Percentiles rank a stretch among this genome's conserved stretches.
These are phyloP conservation scores for Trypanosoma lewisi DNA, from an alignment of 208 protist species.

Conservation along the genomic window DNA sequence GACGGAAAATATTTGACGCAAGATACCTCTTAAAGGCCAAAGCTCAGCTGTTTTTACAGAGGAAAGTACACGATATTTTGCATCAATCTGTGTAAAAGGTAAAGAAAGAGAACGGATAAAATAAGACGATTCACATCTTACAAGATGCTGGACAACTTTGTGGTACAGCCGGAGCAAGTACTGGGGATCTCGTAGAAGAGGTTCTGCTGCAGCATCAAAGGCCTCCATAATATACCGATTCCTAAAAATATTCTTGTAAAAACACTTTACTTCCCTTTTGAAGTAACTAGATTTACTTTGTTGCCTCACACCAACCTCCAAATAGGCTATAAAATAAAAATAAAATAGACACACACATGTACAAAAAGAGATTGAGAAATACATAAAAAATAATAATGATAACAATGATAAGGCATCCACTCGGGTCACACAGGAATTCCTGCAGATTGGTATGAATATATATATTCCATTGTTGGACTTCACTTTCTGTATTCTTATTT, in stretches of 20 bases:
- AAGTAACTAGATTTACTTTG: not conserved
- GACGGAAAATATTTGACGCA: conserved; percentile 50
- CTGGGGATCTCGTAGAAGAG: conserved; percentile 38
- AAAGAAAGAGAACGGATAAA: conserved; percentile 12
- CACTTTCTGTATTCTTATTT: too few species aligned
- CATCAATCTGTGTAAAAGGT: conserved; percentile 29
- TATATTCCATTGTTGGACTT: too few species aligned
- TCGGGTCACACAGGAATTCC: not conserved
- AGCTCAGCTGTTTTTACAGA: conserved; percentile 16
- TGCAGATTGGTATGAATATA: too few species aligned
- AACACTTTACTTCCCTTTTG: not conserved
- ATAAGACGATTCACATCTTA: conserved; percentile 21
- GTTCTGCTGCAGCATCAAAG: conserved; percentile 28
- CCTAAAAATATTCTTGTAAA: not conserved
- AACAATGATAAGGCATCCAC: conserved; percentile 12
- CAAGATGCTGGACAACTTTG: conserved; percentile 36
- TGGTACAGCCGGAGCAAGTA: conserved; percentile 53
- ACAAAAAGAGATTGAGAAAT: conserved; percentile 14
- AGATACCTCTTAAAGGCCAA: conserved; percentile 16
- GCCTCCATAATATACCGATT: conserved; percentile 9
- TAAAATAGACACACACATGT: not conserved
- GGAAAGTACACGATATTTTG: conserved; percentile 21
- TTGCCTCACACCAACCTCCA: not conserved
- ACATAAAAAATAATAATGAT: not conserved
- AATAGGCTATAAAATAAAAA: not conserved